Evolutionary conservation across 1,284 basidiomycete species (phyloP).

Genomic region (Apiotrichum siamense): DNA sequence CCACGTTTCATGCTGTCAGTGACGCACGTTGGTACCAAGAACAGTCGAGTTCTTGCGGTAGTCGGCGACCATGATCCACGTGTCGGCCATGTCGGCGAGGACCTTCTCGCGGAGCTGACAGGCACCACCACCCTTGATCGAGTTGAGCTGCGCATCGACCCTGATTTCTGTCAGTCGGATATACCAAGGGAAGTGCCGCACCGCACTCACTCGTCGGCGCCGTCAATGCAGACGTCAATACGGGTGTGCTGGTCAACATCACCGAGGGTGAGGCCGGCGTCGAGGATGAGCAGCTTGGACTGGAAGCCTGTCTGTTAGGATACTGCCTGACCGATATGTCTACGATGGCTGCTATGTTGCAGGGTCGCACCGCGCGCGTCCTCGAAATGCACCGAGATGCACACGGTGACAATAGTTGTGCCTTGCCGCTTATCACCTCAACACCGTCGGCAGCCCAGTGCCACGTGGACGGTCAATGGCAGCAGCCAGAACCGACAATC

Average conservation of each 20-base stretch:
- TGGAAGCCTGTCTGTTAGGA: conserved; percentile 70
- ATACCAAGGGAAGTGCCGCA: not conserved
- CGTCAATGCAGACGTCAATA: conserved; percentile 94
- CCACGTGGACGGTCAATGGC: too few species aligned
- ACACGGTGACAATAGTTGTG: too few species aligned
- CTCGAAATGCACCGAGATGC: too few species aligned
- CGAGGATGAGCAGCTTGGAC: conserved; percentile 88
- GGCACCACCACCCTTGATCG: conserved; percentile 96
- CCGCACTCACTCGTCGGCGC: conserved; percentile 83
- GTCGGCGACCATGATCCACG: conserved; percentile 93
- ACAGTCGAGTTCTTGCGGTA: conserved; percentile 83
- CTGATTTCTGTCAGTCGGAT: conserved; percentile 48
- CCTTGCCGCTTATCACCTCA: too few species aligned
- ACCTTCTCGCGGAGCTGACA: conserved; percentile 97
- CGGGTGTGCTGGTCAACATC: conserved; percentile 86
- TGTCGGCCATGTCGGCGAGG: conserved; percentile 88
- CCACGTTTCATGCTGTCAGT: not conserved
- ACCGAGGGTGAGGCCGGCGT: conserved; percentile 70
- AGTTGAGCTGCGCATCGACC: conserved; percentile 81
- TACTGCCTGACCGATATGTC: too few species aligned
- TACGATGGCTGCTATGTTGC: too few species aligned
- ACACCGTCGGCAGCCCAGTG: too few species aligned
- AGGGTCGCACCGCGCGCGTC: too few species aligned
- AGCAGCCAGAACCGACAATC: too few species aligned
- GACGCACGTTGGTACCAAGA: conserved; percentile 72